Evolutionary conservation across 2,329 filamentous ascomycete species (phyloP), one percentile per base, ranked within the genome.

Genomic region (Metarhizium album): DNA sequence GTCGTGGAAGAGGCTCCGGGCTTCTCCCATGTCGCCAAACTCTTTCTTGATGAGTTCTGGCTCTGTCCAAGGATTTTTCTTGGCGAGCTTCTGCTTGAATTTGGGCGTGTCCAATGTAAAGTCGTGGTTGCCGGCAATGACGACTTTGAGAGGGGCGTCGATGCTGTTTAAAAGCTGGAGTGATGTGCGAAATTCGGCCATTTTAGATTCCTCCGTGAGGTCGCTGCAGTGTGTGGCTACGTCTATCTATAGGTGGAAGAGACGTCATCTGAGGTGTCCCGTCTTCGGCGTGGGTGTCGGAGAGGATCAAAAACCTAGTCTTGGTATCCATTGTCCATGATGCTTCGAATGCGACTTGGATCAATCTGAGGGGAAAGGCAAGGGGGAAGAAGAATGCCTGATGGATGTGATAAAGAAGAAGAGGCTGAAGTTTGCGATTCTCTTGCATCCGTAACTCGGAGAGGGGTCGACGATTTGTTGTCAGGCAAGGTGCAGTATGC

Each of bases 71-170:
- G 22, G 27, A 8, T 49, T 24, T 7, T 57, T 52, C 29, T 62
- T 59, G 0, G 22, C 16, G 1, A 65, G 48, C 42, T 64, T 65
- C 2, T 52, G 9, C 42, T 64, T 52, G 46, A 74, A 78, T 0
- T 58, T 58, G 0, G 57, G 55, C 1, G 53, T 43, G 31, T 72
- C 68, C 2, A 72, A 59, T 0, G 65, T 70, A 40, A 74, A 74
- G 52, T 79, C 74, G 52, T 78, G 74, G 48, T 78, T 78, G 1
- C 75, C 74, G 2, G 74, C 66, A 42, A 79, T 76, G 6, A 70
- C 62, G 1, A 78, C 57, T 50, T 78, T 78, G 4, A 48, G 13
- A 0, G 70, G 67, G 0, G 74, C 72, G 1, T 70, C 52, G 16
- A 77, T 59, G 0, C 47, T 47, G 8, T 64, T 55, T 0, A 79